Conservation (phyloP, 2,329 filamentous ascomycete species). For the Clonostachys chloroleuca region DNA sequence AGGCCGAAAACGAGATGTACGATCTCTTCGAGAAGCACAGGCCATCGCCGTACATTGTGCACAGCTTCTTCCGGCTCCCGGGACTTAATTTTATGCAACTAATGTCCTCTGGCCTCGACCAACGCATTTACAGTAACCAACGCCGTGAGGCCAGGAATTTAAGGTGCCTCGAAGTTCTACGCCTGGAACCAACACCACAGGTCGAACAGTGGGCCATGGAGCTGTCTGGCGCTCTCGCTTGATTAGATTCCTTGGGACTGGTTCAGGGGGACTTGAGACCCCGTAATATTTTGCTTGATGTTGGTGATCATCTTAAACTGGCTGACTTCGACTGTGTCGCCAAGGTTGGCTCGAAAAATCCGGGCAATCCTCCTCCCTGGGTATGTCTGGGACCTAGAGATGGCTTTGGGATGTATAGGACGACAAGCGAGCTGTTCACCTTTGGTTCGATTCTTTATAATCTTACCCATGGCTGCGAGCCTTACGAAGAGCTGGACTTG, state of each 20-base stretch:
- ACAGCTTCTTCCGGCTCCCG: not conserved
- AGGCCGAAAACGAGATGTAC: not conserved
- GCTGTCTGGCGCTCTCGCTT: constrained; percentile 4
- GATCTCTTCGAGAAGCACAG: not conserved
- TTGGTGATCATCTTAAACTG: constrained; percentile 4
- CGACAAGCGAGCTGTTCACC: not conserved
- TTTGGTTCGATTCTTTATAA: constrained; percentile 4
- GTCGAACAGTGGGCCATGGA: constrained; percentile 5
- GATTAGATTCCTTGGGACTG: constrained; percentile 4
- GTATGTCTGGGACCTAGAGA: not conserved
- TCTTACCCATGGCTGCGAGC: constrained; percentile 1
- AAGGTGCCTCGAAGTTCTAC: not conserved
- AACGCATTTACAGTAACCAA: not conserved
- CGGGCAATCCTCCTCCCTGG: constrained; percentile 1
- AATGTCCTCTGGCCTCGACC: not conserved
- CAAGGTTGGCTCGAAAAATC: constrained; percentile 1
- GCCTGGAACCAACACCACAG: not conserved
- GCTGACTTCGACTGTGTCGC: constrained; percentile 4
- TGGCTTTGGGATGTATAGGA: not conserved
- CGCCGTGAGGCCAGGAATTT: not conserved
- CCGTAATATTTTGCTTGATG: constrained; percentile 5
- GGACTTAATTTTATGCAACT: not conserved
- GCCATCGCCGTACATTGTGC: not conserved
- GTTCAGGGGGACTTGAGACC: constrained; percentile 7
- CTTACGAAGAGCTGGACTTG: constrained; percentile 1